These are phyloP conservation scores for Excoecaria cochinchinensis DNA, from an alignment of 345 rosid genomes.

Conservation along the genomic window DNA sequence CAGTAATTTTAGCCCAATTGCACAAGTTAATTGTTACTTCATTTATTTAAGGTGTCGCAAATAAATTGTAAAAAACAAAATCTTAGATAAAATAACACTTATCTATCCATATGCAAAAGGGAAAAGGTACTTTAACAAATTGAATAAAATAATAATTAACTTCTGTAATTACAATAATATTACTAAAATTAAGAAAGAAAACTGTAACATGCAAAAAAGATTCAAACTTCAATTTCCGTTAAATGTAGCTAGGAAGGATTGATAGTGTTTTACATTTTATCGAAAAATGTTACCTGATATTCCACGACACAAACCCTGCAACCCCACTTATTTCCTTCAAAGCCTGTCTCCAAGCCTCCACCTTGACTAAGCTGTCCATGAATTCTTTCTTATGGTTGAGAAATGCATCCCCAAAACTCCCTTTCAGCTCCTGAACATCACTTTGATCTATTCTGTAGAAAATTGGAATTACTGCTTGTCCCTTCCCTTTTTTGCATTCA, in stretches of 20 bases:
- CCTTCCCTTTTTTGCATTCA: not conserved
- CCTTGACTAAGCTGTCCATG: not conserved
- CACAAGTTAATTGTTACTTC: not conserved
- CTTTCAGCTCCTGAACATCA: slow-evolving; percentile 8
- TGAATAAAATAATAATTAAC: not conserved
- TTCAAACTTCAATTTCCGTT: too few relatives aligned
- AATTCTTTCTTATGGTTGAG: not conserved
- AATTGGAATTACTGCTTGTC: not conserved
- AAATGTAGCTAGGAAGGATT: too few relatives aligned
- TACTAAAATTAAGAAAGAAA: not conserved
- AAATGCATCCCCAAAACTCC: slow-evolving; percentile 1
- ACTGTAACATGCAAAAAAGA: not conserved
- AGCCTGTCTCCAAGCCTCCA: slow-evolving; percentile 5
- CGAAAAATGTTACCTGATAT: not conserved
- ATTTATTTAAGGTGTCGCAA: too few relatives aligned
- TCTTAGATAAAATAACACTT: too few relatives aligned
- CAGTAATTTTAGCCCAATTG: too few relatives aligned
- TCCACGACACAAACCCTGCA: not conserved
- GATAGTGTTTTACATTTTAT: too few relatives aligned
- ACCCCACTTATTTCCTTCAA: not conserved
- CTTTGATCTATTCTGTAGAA: slow-evolving; percentile 2
- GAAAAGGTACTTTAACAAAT: too few relatives aligned
- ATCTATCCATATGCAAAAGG: too few relatives aligned
- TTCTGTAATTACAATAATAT: not conserved
- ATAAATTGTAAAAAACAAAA: too few relatives aligned